Conservation (phyloP, 2,329 filamentous ascomycete species). For the Exophiala phaeomuriformis region DNA sequence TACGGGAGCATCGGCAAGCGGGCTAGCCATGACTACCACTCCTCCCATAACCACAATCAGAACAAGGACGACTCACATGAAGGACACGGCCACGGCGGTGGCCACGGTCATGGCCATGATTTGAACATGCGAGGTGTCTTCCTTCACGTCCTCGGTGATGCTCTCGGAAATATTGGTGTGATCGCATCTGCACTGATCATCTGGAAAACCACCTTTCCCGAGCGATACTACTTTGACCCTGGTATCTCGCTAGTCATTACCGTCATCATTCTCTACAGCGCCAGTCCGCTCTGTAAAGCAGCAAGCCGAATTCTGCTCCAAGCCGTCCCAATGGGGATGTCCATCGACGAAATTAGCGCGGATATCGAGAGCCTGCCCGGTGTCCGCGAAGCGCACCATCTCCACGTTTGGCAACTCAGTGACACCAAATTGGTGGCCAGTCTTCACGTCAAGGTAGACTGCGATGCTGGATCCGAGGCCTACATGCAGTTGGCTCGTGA, state of each 20-base stretch:
- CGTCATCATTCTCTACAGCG: conserved; percentile 54
- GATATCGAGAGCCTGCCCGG: conserved; percentile 82
- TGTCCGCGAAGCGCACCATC: conserved; percentile 84
- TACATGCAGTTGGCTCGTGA: conserved; percentile 88
- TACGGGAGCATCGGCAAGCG: conserved; percentile 24
- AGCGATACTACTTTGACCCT: conserved; percentile 83
- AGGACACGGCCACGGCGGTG: conserved; percentile 47
- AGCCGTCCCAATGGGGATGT: conserved; percentile 82
- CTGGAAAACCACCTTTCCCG: conserved; percentile 77
- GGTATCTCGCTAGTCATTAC: conserved; percentile 92
- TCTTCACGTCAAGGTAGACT: conserved; percentile 85
- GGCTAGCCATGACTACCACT: conserved; percentile 45
- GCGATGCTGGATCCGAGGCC: conserved; percentile 68
- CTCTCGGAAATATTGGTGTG: conserved; percentile 43
- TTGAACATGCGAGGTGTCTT: conserved; percentile 86
- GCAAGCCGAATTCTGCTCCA: conserved; percentile 76
- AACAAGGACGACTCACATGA: conserved; percentile 50
- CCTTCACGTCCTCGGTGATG: conserved; percentile 51
- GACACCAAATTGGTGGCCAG: conserved; percentile 91
- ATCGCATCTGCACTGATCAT: conserved; percentile 68
- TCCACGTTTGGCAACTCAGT: conserved; percentile 96
- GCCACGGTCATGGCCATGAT: conserved; percentile 72
- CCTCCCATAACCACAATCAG: conserved; percentile 72
- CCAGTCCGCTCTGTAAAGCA: conserved; percentile 46
- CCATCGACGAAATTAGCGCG: conserved; percentile 80